phyloP scores from a whole-genome alignment of 164 flowering plant genomes.

The Magnolia officinalis region DNA sequence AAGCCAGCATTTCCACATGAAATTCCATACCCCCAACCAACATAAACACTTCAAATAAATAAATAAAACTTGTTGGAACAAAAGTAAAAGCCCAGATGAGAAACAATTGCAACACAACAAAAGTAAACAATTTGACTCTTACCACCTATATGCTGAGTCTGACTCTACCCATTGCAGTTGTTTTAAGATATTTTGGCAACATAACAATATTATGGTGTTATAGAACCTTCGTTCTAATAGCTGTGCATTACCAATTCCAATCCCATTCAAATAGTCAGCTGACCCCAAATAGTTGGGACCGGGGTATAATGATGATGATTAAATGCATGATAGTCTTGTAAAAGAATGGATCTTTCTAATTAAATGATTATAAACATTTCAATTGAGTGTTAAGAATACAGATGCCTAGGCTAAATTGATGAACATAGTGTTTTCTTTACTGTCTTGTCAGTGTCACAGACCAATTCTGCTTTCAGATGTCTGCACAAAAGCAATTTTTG shows the following conservation, averaged over 20 bases:
- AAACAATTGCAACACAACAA: no score
- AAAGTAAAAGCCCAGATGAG: no score
- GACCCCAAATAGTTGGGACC: no score
- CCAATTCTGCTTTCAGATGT: background rate
- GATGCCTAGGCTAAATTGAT: background rate
- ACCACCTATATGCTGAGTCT: background rate
- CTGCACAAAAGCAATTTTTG: background rate
- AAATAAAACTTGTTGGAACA: no score
- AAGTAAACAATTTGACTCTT: no score
- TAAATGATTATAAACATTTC: background rate
- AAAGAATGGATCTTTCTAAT: background rate
- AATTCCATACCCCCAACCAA: no score
- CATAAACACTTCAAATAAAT: no score
- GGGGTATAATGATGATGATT: no score
- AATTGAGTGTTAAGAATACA: background rate
- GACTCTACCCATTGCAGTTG: background rate
- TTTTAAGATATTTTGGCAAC: background rate
- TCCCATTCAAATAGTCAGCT: no score
- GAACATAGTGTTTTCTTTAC: background rate
- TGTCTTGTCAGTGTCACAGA: no score
- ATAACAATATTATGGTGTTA: background rate
- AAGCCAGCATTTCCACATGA: no score
- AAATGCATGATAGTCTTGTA: background rate
- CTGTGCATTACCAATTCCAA: background rate
- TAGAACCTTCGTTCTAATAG: background rate